Base-by-base conservation (phyloP, 2,329 filamentous ascomycete species). In the Lecanicillium sp. region DNA sequence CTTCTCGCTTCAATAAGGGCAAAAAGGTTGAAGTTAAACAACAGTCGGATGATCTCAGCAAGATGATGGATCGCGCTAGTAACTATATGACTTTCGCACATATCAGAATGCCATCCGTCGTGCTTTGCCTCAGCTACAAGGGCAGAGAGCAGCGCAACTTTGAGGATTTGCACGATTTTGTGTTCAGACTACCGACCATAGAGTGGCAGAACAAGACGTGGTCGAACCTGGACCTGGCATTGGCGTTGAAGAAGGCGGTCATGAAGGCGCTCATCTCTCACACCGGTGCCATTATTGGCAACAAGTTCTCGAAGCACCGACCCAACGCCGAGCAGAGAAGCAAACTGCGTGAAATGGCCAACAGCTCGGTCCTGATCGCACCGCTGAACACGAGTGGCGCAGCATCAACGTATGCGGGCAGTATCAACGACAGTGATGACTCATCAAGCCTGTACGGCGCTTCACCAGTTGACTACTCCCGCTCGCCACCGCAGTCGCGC, bases 201-300 rank as follows among this genome's bases (percentile, higher is more conserved):
- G 93, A 98, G 64, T 97, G 95, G 70, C 83, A 89, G 54, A 98
- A 98, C 75, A 98, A 98, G 73, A 97, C 90, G 8, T 98, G 93
- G 93, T 96, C 90, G 6, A 98, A 97, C 63, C 78, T 98, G 6
- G 93, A 98, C 60, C 79, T 98, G 9, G 90, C 91, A 1, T 75
- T 97, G 40, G 86, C 90, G 12, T 76, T 98, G 46, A 97, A 98
- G 71, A 94, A 90, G 62, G 90, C 95, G 39, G 87, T 97, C 50
- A 88, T 95, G 62, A 87, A 90, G 60, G 91, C 93, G 0, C 76
- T 98, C 38, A 94, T 98, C 59, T 93, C 88, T 2, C 93, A 98
- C 62, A 90, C 91, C 1, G 93, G 93, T 29, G 90, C 93, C 49
- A 96, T 98, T 56, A 89, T 98, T 42, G 89, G 91, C 47, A 98